Percentiles rank a stretch among this genome's conserved stretches.
Conservation (phyloP, 768 basidiomycete species). For the Boletellus ananiceps region DNA sequence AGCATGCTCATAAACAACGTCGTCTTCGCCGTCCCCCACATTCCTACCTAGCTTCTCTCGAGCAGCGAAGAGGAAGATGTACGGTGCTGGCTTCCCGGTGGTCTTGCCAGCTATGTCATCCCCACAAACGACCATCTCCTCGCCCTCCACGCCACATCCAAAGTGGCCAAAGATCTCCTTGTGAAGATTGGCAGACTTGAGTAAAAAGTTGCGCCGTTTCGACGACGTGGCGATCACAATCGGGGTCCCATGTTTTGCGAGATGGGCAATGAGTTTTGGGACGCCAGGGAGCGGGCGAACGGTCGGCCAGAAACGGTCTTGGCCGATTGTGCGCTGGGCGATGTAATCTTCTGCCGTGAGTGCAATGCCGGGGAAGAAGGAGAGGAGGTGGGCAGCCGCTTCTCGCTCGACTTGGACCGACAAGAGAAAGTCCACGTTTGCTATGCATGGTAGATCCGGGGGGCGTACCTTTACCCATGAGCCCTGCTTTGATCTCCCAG, state of each 20-base stretch:
- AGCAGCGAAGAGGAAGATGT: slow-evolving; percentile 76
- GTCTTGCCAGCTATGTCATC: slow-evolving; percentile 58
- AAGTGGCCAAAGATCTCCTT: slow-evolving; percentile 48
- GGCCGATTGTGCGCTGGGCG: slow-evolving; percentile 47
- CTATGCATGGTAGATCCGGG: background rate
- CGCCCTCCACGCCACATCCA: slow-evolving; percentile 16
- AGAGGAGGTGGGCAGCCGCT: slow-evolving; percentile 63
- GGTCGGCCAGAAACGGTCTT: slow-evolving; percentile 65
- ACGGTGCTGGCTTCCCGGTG: slow-evolving; percentile 75
- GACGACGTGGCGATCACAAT: slow-evolving; percentile 83
- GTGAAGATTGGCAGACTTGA: slow-evolving; percentile 62
- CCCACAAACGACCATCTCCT: slow-evolving; percentile 60
- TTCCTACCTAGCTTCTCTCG: slow-evolving; percentile 48
- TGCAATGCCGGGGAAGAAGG: slow-evolving; percentile 70
- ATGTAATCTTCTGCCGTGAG: slow-evolving; percentile 61
- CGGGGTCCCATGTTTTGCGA: slow-evolving; percentile 62
- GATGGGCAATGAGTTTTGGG: slow-evolving; percentile 61
- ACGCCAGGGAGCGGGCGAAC: slow-evolving; percentile 74
- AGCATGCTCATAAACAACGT: no score
- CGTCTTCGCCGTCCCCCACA: slow-evolving; percentile 46
- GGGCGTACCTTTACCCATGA: slow-evolving; percentile 76
- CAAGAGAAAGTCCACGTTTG: background rate
- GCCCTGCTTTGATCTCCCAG: slow-evolving; percentile 85
- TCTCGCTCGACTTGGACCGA: slow-evolving; percentile 52
- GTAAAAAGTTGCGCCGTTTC: slow-evolving; percentile 54